phyloP scores from a whole-genome alignment of 768 basidiomycete genomes.

The Pulveroboletus sp. region DNA sequence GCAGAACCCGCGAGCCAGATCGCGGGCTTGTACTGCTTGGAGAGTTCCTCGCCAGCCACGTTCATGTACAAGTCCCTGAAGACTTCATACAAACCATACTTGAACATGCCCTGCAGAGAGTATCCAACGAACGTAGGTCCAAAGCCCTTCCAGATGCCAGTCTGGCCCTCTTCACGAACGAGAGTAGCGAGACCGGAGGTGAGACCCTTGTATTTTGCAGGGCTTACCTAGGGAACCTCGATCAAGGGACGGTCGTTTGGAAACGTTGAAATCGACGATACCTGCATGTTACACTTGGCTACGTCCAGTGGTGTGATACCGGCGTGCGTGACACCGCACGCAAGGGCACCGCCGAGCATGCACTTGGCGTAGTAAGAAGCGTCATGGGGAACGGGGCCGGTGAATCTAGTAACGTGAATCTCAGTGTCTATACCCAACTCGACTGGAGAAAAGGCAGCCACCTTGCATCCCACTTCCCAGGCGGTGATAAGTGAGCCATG shows the following conservation, averaged over 20 bases:
- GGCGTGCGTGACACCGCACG: constrained; percentile 85
- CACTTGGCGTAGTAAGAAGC: constrained; percentile 74
- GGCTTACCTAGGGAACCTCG: constrained; percentile 54
- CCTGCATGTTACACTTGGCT: constrained; percentile 92
- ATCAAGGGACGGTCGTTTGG: not conserved
- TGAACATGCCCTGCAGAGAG: constrained; percentile 96
- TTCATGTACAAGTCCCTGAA: constrained; percentile 95
- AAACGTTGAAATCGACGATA: constrained; percentile 23
- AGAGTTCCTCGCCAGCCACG: constrained; percentile 76
- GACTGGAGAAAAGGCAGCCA: constrained; percentile 22
- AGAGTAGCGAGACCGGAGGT: constrained; percentile 57
- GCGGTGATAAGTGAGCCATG: constrained; percentile 48
- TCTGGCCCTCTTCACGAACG: constrained; percentile 74
- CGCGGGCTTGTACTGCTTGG: constrained; percentile 76
- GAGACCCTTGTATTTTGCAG: constrained; percentile 69
- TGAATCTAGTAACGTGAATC: constrained; percentile 39
- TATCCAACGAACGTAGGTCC: constrained; percentile 92
- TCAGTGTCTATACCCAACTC: not conserved
- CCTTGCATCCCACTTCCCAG: constrained; percentile 76
- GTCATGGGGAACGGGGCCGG: constrained; percentile 75
- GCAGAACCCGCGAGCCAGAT: constrained; percentile 96
- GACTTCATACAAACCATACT: constrained; percentile 95
- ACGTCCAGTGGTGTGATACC: constrained; percentile 86
- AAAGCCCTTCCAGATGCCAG: constrained; percentile 91
- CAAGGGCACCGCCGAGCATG: constrained; percentile 83